Conservation (phyloP, 2,329 filamentous ascomycete species). For the Epichloe hybrida region DNA sequence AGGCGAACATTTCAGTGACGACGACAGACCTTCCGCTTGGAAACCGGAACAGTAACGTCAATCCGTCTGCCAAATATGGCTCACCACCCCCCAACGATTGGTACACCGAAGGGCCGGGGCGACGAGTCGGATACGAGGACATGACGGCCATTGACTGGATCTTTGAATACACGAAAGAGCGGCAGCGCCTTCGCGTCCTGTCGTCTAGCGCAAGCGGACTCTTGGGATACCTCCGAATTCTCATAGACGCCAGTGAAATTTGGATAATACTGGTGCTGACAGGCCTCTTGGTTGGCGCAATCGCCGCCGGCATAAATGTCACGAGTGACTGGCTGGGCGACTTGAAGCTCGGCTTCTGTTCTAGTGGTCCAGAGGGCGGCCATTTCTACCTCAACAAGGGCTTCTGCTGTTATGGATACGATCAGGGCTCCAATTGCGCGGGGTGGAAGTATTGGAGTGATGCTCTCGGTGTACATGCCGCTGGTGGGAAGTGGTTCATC, state of each 20-base stretch:
- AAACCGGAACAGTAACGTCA: conserved; percentile 6
- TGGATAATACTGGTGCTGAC: conserved; percentile 83
- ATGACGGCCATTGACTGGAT: conserved; percentile 99
- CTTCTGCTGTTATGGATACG: conserved; percentile 90
- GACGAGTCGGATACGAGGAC: conserved; percentile 88
- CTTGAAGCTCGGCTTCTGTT: conserved; percentile 80
- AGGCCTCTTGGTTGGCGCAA: conserved; percentile 66
- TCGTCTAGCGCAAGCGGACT: conserved; percentile 56
- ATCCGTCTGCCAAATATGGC: conserved; percentile 29
- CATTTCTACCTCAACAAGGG: conserved; percentile 80
- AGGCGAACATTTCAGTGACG: conserved; percentile 2
- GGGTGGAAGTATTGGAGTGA: conserved; percentile 82
- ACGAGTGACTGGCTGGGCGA: conserved; percentile 89
- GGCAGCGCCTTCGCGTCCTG: conserved; percentile 70
- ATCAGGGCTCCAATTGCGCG: conserved; percentile 65
- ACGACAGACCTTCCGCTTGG: conserved; percentile 8
- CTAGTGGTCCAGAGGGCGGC: conserved; percentile 59
- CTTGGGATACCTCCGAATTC: conserved; percentile 55
- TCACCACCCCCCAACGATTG: conserved; percentile 50
- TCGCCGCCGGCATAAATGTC: conserved; percentile 83
- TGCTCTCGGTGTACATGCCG: conserved; percentile 53
- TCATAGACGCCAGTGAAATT: conserved; percentile 77
- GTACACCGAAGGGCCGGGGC: conserved; percentile 79
- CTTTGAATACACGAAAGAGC: conserved; percentile 94
- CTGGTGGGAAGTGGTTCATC: conserved; percentile 62